phyloP scores from a whole-genome alignment of 2,329 filamentous ascomycete species.

The Zopfia rhizophila region DNA sequence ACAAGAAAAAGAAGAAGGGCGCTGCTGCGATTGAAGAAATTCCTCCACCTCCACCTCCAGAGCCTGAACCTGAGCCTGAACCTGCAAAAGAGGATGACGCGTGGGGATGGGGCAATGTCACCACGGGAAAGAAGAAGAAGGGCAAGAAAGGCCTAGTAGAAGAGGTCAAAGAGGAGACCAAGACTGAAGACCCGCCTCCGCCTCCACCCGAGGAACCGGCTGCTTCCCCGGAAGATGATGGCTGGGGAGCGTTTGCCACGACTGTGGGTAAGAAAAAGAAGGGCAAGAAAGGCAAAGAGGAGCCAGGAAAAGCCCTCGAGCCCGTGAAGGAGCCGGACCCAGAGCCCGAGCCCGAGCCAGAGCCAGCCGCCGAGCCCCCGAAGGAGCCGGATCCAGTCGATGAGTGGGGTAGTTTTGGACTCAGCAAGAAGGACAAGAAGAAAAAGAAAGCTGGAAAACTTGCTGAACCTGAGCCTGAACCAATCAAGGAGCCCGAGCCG shows the following conservation, averaged over 20 bases:
- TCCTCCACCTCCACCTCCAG: conserved; percentile 30
- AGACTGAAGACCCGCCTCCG: conserved; percentile 28
- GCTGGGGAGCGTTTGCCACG: conserved; percentile 27
- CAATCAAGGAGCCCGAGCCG: conserved; percentile 8
- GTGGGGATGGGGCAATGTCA: conserved; percentile 37
- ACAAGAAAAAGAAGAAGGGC: conserved; percentile 50
- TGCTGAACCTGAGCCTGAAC: conserved; percentile 21
- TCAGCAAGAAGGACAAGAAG: conserved; percentile 43
- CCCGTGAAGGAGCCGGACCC: conserved; percentile 41
- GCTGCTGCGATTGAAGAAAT: conserved; percentile 27
- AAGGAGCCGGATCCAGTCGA: conserved; percentile 41
- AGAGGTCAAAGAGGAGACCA: conserved; percentile 28
- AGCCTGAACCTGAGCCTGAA: conserved; percentile 43
- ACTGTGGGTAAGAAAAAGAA: conserved; percentile 31
- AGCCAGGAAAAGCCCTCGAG: conserved; percentile 32
- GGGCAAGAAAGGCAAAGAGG: conserved; percentile 48
- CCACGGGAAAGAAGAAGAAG: conserved; percentile 41
- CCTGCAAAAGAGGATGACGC: conserved; percentile 41
- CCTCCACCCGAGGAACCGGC: conserved; percentile 27
- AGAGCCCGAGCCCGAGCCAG: conserved; percentile 43
- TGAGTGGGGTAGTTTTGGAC: conserved; percentile 31
- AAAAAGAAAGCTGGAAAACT: conserved; percentile 17
- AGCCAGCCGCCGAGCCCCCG: conserved; percentile 54
- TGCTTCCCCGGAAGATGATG: conserved; percentile 17
- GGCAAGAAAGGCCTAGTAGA: conserved; percentile 35